Conservation (phyloP, 2,329 filamentous ascomycete genomes). For the Talaromyces sp. region DNA sequence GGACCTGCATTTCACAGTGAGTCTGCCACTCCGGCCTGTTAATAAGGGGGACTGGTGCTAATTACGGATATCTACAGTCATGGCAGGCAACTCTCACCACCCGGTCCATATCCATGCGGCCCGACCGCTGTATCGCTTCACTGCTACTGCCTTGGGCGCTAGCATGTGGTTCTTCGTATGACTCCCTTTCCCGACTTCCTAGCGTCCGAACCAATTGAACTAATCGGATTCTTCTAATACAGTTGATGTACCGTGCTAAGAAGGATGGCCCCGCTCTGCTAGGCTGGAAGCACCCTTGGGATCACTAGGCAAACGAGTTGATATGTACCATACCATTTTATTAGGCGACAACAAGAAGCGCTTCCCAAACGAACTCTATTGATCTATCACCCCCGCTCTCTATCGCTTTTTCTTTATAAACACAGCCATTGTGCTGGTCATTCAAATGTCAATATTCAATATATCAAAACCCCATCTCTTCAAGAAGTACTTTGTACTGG, state of each 20-base stretch:
- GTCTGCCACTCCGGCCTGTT: not conserved
- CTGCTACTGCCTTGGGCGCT: slow-evolving; percentile 83
- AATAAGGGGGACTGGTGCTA: not conserved
- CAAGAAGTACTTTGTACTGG: slow-evolving; percentile 79
- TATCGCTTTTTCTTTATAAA: slow-evolving; percentile 9
- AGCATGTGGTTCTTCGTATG: slow-evolving; percentile 99
- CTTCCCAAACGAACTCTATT: slow-evolving; percentile 9
- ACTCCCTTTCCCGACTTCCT: not conserved
- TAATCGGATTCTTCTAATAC: slow-evolving; percentile 11
- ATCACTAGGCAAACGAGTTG: slow-evolving; percentile 61
- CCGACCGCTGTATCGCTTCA: slow-evolving; percentile 76
- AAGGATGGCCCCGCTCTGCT: slow-evolving; percentile 90
- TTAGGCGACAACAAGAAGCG: slow-evolving; percentile 14
- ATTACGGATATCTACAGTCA: slow-evolving; percentile 26
- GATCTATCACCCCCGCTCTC: slow-evolving; percentile 12
- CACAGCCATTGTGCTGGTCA: not conserved
- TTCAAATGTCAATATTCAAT: not conserved
- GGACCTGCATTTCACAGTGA: not conserved
- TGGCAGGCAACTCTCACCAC: slow-evolving; percentile 43
- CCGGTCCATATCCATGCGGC: slow-evolving; percentile 59
- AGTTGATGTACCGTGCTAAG: slow-evolving; percentile 96
- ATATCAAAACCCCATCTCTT: slow-evolving; percentile 58
- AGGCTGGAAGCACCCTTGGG: slow-evolving; percentile 96
- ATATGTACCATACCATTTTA: slow-evolving; percentile 29
- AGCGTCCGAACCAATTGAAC: not conserved